Evolutionary conservation across 129 eudicot genomes (phyloP).

Genomic region (Logfia minima): DNA sequence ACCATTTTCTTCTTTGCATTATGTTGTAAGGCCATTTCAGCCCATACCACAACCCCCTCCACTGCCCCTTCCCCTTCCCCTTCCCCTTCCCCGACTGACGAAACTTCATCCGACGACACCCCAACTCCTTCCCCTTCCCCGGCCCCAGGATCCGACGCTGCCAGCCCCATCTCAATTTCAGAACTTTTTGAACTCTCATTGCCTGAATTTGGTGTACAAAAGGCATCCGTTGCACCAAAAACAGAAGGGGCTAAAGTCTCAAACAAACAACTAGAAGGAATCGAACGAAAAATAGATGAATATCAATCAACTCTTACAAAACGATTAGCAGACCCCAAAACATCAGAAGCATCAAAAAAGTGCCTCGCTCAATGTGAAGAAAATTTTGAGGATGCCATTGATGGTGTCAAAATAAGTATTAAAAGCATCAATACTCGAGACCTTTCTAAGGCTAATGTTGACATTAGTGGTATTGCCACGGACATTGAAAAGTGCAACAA

Average conservation of each 20-base stretch:
- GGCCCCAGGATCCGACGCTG: background rate
- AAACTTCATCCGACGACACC: background rate
- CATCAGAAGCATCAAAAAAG: background rate
- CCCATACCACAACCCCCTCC: background rate
- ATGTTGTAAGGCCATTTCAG: slow-evolving; percentile 12
- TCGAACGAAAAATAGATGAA: background rate
- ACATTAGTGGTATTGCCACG: slow-evolving; percentile 16
- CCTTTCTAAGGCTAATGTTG: slow-evolving; percentile 27
- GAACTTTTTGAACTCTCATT: slow-evolving; percentile 22
- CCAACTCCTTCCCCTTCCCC: background rate
- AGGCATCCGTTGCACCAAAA: background rate
- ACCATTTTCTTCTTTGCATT: slow-evolving; percentile 10
- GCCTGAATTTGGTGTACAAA: slow-evolving; percentile 16
- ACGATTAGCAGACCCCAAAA: slow-evolving; percentile 16
- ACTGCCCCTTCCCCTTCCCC: background rate
- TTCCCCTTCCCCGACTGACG: background rate
- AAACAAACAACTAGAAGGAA: background rate
- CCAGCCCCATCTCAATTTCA: slow-evolving; percentile 18
- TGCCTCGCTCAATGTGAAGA: slow-evolving; percentile 33
- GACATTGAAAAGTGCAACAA: slow-evolving; percentile 32
- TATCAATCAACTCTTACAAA: background rate
- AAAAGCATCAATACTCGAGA: slow-evolving; percentile 5
- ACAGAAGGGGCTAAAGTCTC: background rate
- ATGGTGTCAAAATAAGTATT: slow-evolving; percentile 10
- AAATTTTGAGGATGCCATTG: slow-evolving; percentile 26